phyloP scores from a whole-genome alignment of 2,329 filamentous ascomycete species.

The Lizonia empirigonia region DNA sequence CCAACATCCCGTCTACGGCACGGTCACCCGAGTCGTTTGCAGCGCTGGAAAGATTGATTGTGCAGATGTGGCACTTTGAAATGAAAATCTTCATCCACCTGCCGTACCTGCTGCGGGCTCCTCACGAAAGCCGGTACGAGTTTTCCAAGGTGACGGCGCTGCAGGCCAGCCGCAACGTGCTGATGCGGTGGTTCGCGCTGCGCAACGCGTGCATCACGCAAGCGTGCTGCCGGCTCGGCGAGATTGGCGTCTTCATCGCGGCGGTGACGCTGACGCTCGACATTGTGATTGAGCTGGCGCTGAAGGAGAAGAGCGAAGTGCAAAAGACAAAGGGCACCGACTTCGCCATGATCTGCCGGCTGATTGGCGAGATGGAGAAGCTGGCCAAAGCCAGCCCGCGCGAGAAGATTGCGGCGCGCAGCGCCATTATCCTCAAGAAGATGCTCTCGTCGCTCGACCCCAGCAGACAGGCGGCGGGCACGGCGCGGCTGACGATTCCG shows the following conservation, averaged over 20 bases:
- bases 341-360: constrained; percentile 45
- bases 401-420: constrained; percentile 43
- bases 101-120: constrained; percentile 41
- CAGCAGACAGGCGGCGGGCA: constrained; percentile 27
- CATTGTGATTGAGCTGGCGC: constrained; percentile 44
- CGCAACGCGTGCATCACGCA: constrained; percentile 44
- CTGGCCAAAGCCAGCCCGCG: constrained; percentile 37
- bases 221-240: constrained; percentile 42
- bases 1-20: constrained; percentile 43
- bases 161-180: constrained; percentile 43
- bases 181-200: constrained; percentile 47
- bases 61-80: constrained; percentile 46
- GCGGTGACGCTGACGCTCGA: constrained; percentile 44
- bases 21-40: constrained; percentile 36
- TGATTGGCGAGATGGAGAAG: constrained; percentile 46
- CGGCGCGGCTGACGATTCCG: constrained; percentile 36
- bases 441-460: constrained; percentile 42
- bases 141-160: constrained; percentile 44
- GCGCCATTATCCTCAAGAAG: constrained; percentile 43
- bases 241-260: constrained; percentile 44
- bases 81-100: constrained; percentile 46
- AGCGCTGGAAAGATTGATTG: constrained; percentile 38
- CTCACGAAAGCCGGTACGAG: constrained; percentile 41
- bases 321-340: constrained; percentile 42
- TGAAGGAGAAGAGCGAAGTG: constrained; percentile 42